Base-by-base conservation (phyloP, 306 rosid species). In the Gynostemma pentaphyllum region DNA sequence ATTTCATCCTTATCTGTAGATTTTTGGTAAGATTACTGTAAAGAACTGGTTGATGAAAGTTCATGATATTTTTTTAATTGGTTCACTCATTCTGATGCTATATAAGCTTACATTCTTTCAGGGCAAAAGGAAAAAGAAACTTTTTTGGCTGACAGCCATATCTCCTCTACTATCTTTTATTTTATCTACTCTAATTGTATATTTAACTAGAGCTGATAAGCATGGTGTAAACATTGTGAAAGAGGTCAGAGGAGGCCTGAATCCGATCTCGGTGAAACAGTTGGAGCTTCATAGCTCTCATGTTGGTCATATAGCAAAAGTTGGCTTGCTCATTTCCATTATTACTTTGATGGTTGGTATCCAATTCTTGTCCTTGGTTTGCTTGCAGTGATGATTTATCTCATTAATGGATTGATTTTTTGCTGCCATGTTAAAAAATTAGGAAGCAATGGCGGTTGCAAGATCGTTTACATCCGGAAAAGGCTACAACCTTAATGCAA, bases 401-500 rank as follows among this genome's bases (percentile, higher is more conserved):
- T 34, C 39, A 34, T 34, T 9, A 34, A n/a, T n/a, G n/a, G n/a
- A n/a, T n/a, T n/a, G n/a, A n/a, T n/a, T n/a, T n/a, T n/a, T n/a
- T n/a, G n/a, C 4, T 5, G 39, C 39, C 2, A 34, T n/a, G 54
- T 48, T 48, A 11, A 48, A 11, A 48, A 7, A 48, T 48, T 64
- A 79, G 81, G 84, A 79, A 56, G 91, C 97, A 60, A 79, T 89
- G 23, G 95, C 87, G 4, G 91, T 89, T 45, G 97, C 95, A 23
- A 70, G 97, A 75, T 86, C 95, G 18, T 89, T 89, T 62, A 85
- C 97, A 69, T 67, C 95, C 34, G 69, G 83, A 16, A 84, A 74
- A 48, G 97, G 95, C 26, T 86, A 86, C 68, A 83, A 83, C 66
- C 83, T 89, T 67, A 91, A 89, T 78, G 95, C 91, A 5, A 84